Evolutionary conservation across 139 green algal genomes (phyloP).

Genomic region (Coccomyxa sp.): DNA sequence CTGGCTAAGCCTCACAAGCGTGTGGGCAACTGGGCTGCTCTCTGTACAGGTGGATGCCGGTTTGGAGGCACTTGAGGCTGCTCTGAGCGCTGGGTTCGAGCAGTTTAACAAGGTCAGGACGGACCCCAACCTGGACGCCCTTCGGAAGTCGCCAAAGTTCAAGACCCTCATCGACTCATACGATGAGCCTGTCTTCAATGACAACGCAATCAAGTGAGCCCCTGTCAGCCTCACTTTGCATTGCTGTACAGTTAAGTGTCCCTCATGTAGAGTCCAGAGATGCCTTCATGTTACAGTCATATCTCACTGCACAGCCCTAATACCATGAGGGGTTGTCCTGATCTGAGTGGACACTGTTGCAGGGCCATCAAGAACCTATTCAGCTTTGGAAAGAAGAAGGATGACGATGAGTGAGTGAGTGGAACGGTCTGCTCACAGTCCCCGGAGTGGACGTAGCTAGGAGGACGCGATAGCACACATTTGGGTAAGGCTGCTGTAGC

Average conservation of each 20-base stretch:
- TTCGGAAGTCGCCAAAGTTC: conserved; percentile 71
- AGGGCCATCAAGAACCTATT: conserved; percentile 48
- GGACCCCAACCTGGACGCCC: conserved; percentile 83
- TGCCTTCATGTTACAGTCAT: background rate
- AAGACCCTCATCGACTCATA: conserved; percentile 74
- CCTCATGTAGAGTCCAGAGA: background rate
- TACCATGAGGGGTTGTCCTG: no score
- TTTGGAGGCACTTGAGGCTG: conserved; percentile 75
- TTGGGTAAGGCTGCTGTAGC: no score
- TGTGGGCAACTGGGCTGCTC: background rate
- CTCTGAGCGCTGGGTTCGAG: conserved; percentile 87
- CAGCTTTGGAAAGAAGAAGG: conserved; percentile 17
- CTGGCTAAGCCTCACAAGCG: background rate
- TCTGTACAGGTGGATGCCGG: conserved; percentile 69
- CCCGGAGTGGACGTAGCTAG: no score
- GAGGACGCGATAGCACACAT: no score
- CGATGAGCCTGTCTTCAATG: conserved; percentile 94
- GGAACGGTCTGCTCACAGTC: no score
- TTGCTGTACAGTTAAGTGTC: background rate
- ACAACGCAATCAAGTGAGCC: conserved; percentile 59
- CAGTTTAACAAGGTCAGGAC: conserved; percentile 85
- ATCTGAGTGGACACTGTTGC: no score
- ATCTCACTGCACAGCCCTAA: background rate
- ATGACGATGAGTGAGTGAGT: background rate
- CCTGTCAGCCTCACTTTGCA: background rate